These are phyloP conservation scores for Penicillium parvum DNA, from an alignment of 495 filamentous ascomycete species.

Conservation along the genomic window DNA sequence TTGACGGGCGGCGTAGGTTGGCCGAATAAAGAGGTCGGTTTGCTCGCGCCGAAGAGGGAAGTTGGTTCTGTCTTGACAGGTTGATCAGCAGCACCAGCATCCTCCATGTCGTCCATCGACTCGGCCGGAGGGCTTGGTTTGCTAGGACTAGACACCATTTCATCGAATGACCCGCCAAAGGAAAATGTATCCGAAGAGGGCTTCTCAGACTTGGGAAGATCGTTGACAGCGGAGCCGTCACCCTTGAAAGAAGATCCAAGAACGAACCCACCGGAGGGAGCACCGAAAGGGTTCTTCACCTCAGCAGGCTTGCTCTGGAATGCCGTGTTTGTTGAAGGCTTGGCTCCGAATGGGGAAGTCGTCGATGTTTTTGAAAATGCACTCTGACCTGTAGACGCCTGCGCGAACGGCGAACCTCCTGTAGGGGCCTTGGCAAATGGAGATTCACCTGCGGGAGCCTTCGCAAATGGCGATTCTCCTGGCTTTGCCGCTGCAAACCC, in stretches of 20 bases:
- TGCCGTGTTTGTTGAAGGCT: constrained; percentile 22
- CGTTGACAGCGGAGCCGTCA: constrained; percentile 61
- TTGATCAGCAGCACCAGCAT: constrained; percentile 17
- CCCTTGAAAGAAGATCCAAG: constrained; percentile 77
- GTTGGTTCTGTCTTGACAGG: constrained; percentile 18
- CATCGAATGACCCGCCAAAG: constrained; percentile 27
- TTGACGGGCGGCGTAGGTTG: constrained; percentile 23
- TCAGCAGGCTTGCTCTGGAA: constrained; percentile 34
- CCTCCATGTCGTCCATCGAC: constrained; percentile 41
- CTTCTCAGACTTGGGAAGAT: constrained; percentile 49
- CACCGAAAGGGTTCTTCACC: constrained; percentile 49
- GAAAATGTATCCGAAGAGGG: constrained; percentile 34
- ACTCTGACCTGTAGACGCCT: neutral
- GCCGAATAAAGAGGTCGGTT: constrained; percentile 34
- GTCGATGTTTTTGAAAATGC: constrained; percentile 8
- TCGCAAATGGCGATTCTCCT: constrained; percentile 26
- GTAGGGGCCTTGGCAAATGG: constrained; percentile 6
- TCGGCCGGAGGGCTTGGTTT: constrained; percentile 26
- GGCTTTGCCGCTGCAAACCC: constrained; percentile 30
- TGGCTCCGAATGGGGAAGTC: constrained; percentile 19
- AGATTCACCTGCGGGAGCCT: constrained; percentile 13
- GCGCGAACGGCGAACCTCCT: constrained; percentile 1
- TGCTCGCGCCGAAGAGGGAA: constrained; percentile 21
- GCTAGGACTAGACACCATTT: constrained; percentile 20
- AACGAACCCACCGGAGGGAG: constrained; percentile 52